Percentiles rank a stretch among this genome's conserved stretches.
These are phyloP conservation scores for Perilla frutescens DNA, from an alignment of 257 asterid genomes.

Conservation along the genomic window DNA sequence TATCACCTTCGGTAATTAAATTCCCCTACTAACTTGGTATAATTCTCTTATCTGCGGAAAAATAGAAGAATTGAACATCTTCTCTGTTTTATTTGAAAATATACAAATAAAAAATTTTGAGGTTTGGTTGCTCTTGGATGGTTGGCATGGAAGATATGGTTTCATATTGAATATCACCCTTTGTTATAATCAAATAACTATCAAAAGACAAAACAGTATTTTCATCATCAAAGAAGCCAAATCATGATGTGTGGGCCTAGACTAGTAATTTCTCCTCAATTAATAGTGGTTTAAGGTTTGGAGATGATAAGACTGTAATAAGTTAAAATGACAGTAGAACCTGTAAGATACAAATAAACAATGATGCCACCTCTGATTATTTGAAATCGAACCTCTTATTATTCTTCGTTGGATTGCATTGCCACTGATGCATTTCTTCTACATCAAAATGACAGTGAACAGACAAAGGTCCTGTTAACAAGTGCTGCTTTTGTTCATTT, in stretches of 20 bases:
- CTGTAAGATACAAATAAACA: not conserved
- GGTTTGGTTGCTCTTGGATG: not conserved
- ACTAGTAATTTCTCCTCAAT: too few species aligned
- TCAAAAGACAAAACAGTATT: too few species aligned
- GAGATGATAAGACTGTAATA: too few species aligned
- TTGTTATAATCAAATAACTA: too few species aligned
- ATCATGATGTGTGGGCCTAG: too few species aligned
- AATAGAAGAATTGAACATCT: not conserved
- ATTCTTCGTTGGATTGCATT: not conserved
- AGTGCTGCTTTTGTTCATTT: conserved; percentile 82
- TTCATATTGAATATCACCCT: not conserved
- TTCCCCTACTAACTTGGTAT: too few species aligned
- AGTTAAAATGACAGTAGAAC: too few species aligned
- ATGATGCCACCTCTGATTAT: not conserved
- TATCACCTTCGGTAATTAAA: too few species aligned
- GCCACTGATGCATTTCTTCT: conserved; percentile 28
- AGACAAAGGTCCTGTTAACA: conserved; percentile 68
- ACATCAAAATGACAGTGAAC: conserved; percentile 55
- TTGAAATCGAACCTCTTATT: not conserved
- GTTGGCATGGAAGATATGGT: not conserved
- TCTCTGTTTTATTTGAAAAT: not conserved
- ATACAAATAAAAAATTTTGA: too few species aligned
- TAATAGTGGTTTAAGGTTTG: too few species aligned
- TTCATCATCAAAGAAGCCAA: too few species aligned
- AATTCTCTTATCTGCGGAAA: too few species aligned